These are phyloP conservation scores for Sporisorium graminicola DNA, from an alignment of 1,284 basidiomycete species.

Conservation along the genomic window DNA sequence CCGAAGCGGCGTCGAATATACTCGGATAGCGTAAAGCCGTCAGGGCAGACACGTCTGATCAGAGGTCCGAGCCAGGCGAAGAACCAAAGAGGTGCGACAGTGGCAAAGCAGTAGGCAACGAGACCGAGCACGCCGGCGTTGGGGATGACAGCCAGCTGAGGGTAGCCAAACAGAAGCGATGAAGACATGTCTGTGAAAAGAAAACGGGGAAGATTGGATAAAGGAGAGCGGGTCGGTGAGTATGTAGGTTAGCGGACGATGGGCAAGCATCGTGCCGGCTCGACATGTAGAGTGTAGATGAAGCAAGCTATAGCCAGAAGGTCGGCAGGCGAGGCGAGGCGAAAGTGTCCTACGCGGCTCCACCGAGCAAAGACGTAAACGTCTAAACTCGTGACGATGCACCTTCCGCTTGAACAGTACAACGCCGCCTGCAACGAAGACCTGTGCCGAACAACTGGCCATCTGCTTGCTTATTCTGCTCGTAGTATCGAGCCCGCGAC, in stretches of 20 bases:
- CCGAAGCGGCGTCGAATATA: slow-evolving; percentile 68
- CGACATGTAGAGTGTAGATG: slow-evolving; percentile 3
- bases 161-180: slow-evolving; percentile 67
- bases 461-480: slow-evolving; percentile 3
- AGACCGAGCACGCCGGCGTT: slow-evolving; percentile 66
- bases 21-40: slow-evolving; percentile 69
- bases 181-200: slow-evolving; percentile 67
- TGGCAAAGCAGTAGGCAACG: slow-evolving; percentile 65
- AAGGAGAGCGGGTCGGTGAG: slow-evolving; percentile 5
- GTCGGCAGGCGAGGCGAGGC: neutral
- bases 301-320: neutral
- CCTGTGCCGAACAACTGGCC: neutral
- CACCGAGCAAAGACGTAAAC: neutral
- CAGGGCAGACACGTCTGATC: slow-evolving; percentile 65
- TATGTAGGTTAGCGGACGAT: slow-evolving; percentile 27
- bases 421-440: neutral
- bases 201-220: neutral
- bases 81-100: slow-evolving; percentile 65
- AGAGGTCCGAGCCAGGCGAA: slow-evolving; percentile 68
- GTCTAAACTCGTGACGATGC: neutral
- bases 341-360: too few relatives aligned
- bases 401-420: neutral
- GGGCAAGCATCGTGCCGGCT: slow-evolving; percentile 19
- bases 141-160: slow-evolving; percentile 69
- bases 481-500: neutral